Percentiles rank a stretch among this genome's conserved stretches.
Conservation (phyloP, 2,329 filamentous ascomycete genomes). For the Colletotrichum sp. region DNA sequence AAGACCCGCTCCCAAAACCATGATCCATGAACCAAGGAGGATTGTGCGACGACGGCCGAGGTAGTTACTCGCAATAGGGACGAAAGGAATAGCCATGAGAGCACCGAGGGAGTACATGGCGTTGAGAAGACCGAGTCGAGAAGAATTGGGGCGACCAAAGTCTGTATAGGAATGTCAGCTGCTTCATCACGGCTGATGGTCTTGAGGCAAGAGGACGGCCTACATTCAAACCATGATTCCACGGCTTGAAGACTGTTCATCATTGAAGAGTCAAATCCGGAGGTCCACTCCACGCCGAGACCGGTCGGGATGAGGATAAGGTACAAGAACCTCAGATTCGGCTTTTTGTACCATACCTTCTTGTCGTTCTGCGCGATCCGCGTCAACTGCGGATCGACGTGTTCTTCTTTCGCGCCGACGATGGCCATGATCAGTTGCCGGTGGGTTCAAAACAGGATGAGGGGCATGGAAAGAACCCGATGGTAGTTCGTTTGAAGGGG, state of each 20-base stretch:
- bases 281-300: slow-evolving; percentile 49
- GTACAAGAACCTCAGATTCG: slow-evolving; percentile 41
- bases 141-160: slow-evolving; percentile 43
- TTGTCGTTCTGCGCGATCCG: slow-evolving; percentile 38
- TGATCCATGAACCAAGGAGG: slow-evolving; percentile 32
- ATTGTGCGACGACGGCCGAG: slow-evolving; percentile 35
- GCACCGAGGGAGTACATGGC: slow-evolving; percentile 54
- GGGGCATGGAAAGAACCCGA: not conserved
- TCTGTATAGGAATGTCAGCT: slow-evolving; percentile 26
- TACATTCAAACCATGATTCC: slow-evolving; percentile 41
- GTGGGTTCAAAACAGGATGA: not conserved
- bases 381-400: slow-evolving; percentile 36
- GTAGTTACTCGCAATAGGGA: slow-evolving; percentile 33
- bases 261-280: slow-evolving; percentile 46
- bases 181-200: not conserved
- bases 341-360: slow-evolving; percentile 43
- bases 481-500: not conserved
- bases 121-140: slow-evolving; percentile 35
- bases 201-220: not conserved
- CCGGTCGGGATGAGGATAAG: slow-evolving; percentile 43
- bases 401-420: slow-evolving; percentile 37
- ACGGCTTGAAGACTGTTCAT: slow-evolving; percentile 48
- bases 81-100: slow-evolving; percentile 37
- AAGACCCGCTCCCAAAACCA: slow-evolving; percentile 34
- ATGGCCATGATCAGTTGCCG: slow-evolving; percentile 31